phyloP scores from a whole-genome alignment of 768 basidiomycete species.

The Clathrus columnatus region DNA sequence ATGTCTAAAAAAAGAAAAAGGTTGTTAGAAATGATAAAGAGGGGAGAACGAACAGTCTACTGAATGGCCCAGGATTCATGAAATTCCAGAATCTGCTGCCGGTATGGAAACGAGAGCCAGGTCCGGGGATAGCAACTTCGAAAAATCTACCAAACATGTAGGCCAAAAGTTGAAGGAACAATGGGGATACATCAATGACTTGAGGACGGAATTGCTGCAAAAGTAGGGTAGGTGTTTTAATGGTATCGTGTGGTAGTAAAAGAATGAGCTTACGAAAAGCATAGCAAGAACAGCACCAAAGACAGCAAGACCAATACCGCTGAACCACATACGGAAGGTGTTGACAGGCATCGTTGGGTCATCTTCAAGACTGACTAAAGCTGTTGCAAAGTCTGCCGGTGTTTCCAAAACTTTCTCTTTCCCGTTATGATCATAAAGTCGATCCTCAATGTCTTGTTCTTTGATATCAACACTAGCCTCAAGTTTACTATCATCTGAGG shows the following conservation, averaged over 20 bases:
- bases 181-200: slow-evolving; percentile 3
- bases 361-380: slow-evolving; percentile 19
- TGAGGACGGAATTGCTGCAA: slow-evolving; percentile 4
- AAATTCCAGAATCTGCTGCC: slow-evolving; percentile 5
- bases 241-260: background rate
- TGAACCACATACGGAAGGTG: slow-evolving; percentile 57
- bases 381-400: slow-evolving; percentile 5
- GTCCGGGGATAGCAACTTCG: slow-evolving; percentile 2
- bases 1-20: background rate
- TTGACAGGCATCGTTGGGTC: slow-evolving; percentile 32
- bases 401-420: slow-evolving; percentile 9
- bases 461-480: background rate
- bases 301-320: slow-evolving; percentile 22
- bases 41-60: background rate
- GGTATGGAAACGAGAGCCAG: slow-evolving; percentile 1
- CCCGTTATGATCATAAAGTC: slow-evolving; percentile 2
- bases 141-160: slow-evolving; percentile 6
- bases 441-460: background rate
- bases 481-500: background rate
- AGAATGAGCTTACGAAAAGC: slow-evolving; percentile 1
- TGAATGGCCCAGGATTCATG: slow-evolving; percentile 9
- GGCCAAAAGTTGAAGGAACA: slow-evolving; percentile 7
- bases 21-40: background rate
- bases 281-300: slow-evolving; percentile 6
- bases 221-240: background rate